phyloP scores from a whole-genome alignment of 1,284 basidiomycete genomes.

The Acaromyces ingoldii region DNA sequence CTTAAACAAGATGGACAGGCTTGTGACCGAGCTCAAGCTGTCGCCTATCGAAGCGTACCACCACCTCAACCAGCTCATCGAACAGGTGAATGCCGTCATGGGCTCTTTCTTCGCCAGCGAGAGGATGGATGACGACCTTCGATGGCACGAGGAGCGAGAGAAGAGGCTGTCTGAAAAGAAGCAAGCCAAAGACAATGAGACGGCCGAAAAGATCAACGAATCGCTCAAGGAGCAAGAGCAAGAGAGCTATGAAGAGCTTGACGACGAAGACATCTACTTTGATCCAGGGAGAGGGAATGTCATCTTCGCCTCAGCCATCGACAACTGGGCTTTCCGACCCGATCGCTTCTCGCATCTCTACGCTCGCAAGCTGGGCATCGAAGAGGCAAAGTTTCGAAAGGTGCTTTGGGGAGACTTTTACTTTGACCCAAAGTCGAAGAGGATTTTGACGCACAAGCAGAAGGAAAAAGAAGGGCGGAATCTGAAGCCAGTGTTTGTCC shows the following conservation, averaged over 20 bases:
- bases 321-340: slow-evolving; percentile 96
- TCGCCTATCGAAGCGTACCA: slow-evolving; percentile 89
- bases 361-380: slow-evolving; percentile 82
- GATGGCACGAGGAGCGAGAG: slow-evolving; percentile 89
- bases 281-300: slow-evolving; percentile 94
- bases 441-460: slow-evolving; percentile 85
- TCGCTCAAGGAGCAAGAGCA: slow-evolving; percentile 43
- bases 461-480: slow-evolving; percentile 63
- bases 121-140: slow-evolving; percentile 84
- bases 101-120: slow-evolving; percentile 91
- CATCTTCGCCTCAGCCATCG: slow-evolving; percentile 90
- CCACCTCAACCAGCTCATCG: slow-evolving; percentile 84
- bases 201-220: slow-evolving; percentile 50
- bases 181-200: slow-evolving; percentile 53
- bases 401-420: slow-evolving; percentile 98
- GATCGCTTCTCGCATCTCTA: slow-evolving; percentile 91
- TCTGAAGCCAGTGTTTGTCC: slow-evolving; percentile 95
- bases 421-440: slow-evolving; percentile 92
- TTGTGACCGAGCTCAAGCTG: slow-evolving; percentile 89
- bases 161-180: slow-evolving; percentile 69
- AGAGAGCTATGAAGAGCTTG: slow-evolving; percentile 68
- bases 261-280: slow-evolving; percentile 91
- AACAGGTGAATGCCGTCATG: slow-evolving; percentile 98
- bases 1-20: slow-evolving; percentile 93
- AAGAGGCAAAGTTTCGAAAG: slow-evolving; percentile 76